phyloP scores from a whole-genome alignment of 768 basidiomycete genomes.

The Mycena haematopus region DNA sequence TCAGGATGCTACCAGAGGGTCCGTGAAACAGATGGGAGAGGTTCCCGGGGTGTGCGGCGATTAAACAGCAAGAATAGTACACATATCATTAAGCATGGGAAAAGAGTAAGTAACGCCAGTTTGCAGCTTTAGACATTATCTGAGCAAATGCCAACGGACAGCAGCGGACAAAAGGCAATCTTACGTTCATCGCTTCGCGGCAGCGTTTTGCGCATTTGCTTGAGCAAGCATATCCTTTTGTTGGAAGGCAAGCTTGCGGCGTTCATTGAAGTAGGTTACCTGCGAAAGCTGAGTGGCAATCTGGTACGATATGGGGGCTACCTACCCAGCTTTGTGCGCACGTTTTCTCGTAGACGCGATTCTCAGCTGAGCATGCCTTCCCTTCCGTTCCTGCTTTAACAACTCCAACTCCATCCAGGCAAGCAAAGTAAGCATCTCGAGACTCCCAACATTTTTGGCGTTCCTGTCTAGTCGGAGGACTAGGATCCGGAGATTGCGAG shows the following conservation, averaged over 20 bases:
- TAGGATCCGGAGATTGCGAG: slow-evolving; percentile 38
- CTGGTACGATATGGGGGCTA: slow-evolving; percentile 20
- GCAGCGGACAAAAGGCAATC: background rate
- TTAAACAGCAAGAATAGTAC: slow-evolving; percentile 13
- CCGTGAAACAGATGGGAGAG: slow-evolving; percentile 20
- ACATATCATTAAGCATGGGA: slow-evolving; percentile 16
- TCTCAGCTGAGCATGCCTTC: slow-evolving; percentile 62
- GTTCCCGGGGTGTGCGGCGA: slow-evolving; percentile 14
- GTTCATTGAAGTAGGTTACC: slow-evolving; percentile 96
- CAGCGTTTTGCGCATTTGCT: slow-evolving; percentile 41
- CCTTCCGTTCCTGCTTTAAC: slow-evolving; percentile 79
- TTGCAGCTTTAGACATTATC: slow-evolving; percentile 2
- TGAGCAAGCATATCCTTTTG: slow-evolving; percentile 74
- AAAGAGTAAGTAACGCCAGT: slow-evolving; percentile 14
- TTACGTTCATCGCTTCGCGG: slow-evolving; percentile 21
- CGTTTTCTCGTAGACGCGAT: slow-evolving; percentile 65
- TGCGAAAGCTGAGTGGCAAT: slow-evolving; percentile 37
- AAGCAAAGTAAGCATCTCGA: slow-evolving; percentile 84
- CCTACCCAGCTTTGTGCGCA: slow-evolving; percentile 93
- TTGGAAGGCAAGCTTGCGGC: slow-evolving; percentile 79
- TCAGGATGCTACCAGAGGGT: slow-evolving; percentile 8
- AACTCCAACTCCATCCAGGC: slow-evolving; percentile 74
- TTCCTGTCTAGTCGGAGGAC: slow-evolving; percentile 61
- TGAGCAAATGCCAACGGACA: background rate
- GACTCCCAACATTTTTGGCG: slow-evolving; percentile 86